Conservation (phyloP, 2,329 filamentous ascomycete species). For the Arachnomyces sp. region DNA sequence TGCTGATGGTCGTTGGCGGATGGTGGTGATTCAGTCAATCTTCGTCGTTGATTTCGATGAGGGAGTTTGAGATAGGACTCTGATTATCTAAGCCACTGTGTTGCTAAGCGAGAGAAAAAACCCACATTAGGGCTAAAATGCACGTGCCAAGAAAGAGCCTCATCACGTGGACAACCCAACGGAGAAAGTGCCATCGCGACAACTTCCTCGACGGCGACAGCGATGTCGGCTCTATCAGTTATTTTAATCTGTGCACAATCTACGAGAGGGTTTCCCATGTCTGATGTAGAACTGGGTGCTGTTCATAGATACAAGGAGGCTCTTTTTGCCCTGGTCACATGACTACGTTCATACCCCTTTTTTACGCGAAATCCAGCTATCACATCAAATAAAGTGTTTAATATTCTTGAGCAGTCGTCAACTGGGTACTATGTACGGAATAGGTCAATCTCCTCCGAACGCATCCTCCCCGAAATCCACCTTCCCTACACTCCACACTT, state of each 20-base stretch:
- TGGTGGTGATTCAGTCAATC: constrained; percentile 36
- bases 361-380: too few species aligned
- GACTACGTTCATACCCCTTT: too few species aligned
- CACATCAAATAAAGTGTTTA: too few species aligned
- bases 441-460: constrained; percentile 28
- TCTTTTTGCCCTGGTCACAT: too few species aligned
- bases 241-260: too few species aligned
- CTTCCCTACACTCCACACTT: constrained; percentile 91
- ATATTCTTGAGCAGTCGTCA: too few species aligned
- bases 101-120: constrained; percentile 16
- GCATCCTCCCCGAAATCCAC: constrained; percentile 63
- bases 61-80: constrained; percentile 29
- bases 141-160: not conserved
- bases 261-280: too few species aligned
- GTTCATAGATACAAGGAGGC: too few species aligned
- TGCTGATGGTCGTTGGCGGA: constrained; percentile 39
- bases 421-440: too few species aligned
- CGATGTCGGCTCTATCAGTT: too few species aligned
- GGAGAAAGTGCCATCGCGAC: not conserved
- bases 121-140: constrained; percentile 14
- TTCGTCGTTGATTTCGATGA: constrained; percentile 28
- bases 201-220: not conserved
- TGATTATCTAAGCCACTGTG: constrained; percentile 16
- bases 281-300: too few species aligned
- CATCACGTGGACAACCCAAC: not conserved